These are phyloP conservation scores for Calonectria leucothoes DNA, from an alignment of 2,329 filamentous ascomycete genomes.

Conservation along the genomic window DNA sequence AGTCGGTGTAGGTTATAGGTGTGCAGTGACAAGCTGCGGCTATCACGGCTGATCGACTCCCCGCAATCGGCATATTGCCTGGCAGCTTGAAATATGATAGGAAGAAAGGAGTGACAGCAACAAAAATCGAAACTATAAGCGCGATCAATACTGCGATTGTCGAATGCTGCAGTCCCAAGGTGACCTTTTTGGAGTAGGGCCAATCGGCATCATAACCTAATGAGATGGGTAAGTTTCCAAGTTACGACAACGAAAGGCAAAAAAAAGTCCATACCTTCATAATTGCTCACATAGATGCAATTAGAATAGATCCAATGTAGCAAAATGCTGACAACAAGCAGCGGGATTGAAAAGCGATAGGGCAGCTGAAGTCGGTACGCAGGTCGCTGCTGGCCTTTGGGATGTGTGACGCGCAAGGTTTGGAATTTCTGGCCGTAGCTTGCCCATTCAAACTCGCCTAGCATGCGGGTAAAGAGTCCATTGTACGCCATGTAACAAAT, in stretches of 20 bases:
- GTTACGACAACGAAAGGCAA: background rate
- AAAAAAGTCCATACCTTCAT: slow-evolving; percentile 17
- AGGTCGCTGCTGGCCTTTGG: slow-evolving; percentile 25
- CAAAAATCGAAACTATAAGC: slow-evolving; percentile 1
- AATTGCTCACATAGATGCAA: slow-evolving; percentile 34
- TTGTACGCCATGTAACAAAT: slow-evolving; percentile 31
- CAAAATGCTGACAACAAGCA: slow-evolving; percentile 22
- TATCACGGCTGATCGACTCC: slow-evolving; percentile 29
- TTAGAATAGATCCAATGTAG: slow-evolving; percentile 39
- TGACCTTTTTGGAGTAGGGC: background rate
- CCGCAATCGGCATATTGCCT: slow-evolving; percentile 27
- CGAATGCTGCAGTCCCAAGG: slow-evolving; percentile 24
- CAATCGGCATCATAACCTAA: background rate
- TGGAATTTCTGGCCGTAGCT: slow-evolving; percentile 23
- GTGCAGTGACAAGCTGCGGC: slow-evolving; percentile 30
- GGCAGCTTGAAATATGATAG: slow-evolving; percentile 24
- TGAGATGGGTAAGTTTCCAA: background rate
- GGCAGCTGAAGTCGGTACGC: slow-evolving; percentile 38
- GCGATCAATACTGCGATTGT: slow-evolving; percentile 25
- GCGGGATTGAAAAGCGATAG: slow-evolving; percentile 33
- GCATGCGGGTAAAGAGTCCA: slow-evolving; percentile 31
- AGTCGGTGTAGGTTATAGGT: background rate
- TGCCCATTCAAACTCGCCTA: slow-evolving; percentile 33
- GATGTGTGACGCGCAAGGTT: slow-evolving; percentile 29
- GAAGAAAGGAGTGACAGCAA: slow-evolving; percentile 14